Evolutionary conservation across 306 rosid genomes (phyloP), one percentile per base, ranked within the genome.

Genomic region (Vicia villosa): DNA sequence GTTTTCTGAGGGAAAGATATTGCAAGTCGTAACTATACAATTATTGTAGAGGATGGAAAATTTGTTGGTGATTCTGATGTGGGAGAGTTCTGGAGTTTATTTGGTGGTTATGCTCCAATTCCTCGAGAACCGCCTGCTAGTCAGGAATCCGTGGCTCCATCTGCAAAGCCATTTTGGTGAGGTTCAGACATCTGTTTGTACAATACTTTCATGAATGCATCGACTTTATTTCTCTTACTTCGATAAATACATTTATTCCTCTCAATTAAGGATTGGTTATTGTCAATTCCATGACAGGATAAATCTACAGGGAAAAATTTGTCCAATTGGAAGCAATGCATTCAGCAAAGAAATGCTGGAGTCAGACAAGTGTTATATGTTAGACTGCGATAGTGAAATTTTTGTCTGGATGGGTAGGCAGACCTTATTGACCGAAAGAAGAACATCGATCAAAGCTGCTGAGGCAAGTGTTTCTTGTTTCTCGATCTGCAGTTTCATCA

Each of bases 21-120:
- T 59, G 73, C 66, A 63, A 76, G 60, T 80, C 56, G 19, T 68
- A 50, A 46, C 32, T 73, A 49, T 43, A 54, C 57, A 55, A 68
- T 63, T 82, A 60, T 63, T 87, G 86, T 80, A 94, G 98, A 90
- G 91, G 98, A 94, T 78, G 98, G 98, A 67, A 94, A 94, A 68
- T 84, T 94, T 61, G 98, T 90, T 63, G 97, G 98, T 65, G 96
- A 94, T 84, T 81, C 90, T 34, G 97, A 90, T 78, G 96, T 86
- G 63, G 98, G 97, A 43, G 98, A 94, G 57, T 94, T 94, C 80
- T 94, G 98, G 97, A 88, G 90, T 83, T 94, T 94, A 10, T 94
- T 94, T 70, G 98, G 98, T 54, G 98, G 98, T 70, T 90, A 84
- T 71, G 98, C 98, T 70, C 98, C 97, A 70, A 85, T 94, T 78